Base-by-base conservation (phyloP, 2,329 filamentous ascomycete species). In the Stenocarpella maydis region DNA sequence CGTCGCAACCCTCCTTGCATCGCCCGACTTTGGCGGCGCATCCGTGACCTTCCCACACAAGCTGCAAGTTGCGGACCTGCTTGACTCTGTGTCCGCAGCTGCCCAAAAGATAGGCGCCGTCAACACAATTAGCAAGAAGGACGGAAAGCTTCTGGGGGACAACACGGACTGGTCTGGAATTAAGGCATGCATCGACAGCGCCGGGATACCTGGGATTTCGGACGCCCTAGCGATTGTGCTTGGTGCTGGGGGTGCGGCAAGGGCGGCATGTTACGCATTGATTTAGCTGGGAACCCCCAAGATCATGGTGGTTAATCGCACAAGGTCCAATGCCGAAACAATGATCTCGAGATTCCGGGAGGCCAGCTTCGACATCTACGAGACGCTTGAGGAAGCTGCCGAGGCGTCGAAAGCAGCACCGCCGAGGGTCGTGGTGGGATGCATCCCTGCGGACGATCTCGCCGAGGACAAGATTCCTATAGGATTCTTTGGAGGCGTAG, bases 21-120 rank as follows among this genome's bases (percentile, higher is more conserved):
- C 19, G 15, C 37, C 37, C 15, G 37, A 58, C 4, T 58, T 58
- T n/a, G 54, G 54, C 21, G 54, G 54, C 21, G 54, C 54, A 14
- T 58, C 54, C 4, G 54, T 58, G 37, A 58, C 54, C 15, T 58
- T 58, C 37, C 54, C 54, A 8, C 54, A 58, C 54, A 58, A 58
- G 54, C 37, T 58, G 54, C 54, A 58, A 17, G 54, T 58, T 21
- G 37, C 21, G 54, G 21, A 6, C 54, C 24, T 58, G 21, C 54
- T 58, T 10, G 54, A 58, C 4, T 28, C 15, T 39, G 37, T 58
- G 0, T 58, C 54, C 37, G 21, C 37, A 24, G 54, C 54, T 4
- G 54, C 54, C 6, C 4, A 28, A 7, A 58, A 58, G 37, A 58
- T 58, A 58, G 54, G 54, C 37, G 54, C 54, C 37, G 28, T 58